Conservation (phyloP, 176 grass and related monocot species). For the Alopecurus myosuroides region DNA sequence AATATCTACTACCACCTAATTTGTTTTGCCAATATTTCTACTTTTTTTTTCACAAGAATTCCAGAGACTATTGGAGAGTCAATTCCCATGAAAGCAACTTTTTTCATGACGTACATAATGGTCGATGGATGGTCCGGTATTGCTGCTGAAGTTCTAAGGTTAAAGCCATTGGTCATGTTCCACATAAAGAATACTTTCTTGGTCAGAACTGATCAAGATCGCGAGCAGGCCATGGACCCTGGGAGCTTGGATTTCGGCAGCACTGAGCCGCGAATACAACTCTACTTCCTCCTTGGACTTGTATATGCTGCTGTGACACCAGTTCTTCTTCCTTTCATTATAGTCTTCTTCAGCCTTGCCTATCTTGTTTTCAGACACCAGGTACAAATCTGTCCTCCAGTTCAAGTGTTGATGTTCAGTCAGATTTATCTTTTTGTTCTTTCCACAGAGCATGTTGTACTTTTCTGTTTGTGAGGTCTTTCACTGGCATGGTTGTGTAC, state of each 20-base stretch:
- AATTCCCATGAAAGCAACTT: constrained; percentile 95
- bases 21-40: neutral
- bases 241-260: constrained; percentile 76
- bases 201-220: constrained; percentile 83
- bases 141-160: constrained; percentile 82
- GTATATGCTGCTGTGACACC: constrained; percentile 85
- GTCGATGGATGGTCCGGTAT: constrained; percentile 92
- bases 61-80: constrained; percentile 82
- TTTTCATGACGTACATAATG: constrained; percentile 96
- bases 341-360: constrained; percentile 77
- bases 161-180: constrained; percentile 77
- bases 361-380: constrained; percentile 96
- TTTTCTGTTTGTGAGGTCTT: neutral
- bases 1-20: constrained; percentile 8
- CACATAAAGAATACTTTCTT: constrained; percentile 93
- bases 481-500: neutral
- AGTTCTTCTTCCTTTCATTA: constrained; percentile 85
- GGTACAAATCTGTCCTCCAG: constrained; percentile 36
- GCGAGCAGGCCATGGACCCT: constrained; percentile 88
- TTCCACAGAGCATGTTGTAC: neutral
- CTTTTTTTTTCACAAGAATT: constrained; percentile 45
- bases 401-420: neutral
- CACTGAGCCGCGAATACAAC: constrained; percentile 74
- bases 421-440: neutral
- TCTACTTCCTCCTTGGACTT: constrained; percentile 94